A percentile compares a stretch with the other conserved stretches of the same genome.
phyloP scores from a whole-genome alignment of 192 early-diverging fungal genomes.

The Coemansia reversa region DNA sequence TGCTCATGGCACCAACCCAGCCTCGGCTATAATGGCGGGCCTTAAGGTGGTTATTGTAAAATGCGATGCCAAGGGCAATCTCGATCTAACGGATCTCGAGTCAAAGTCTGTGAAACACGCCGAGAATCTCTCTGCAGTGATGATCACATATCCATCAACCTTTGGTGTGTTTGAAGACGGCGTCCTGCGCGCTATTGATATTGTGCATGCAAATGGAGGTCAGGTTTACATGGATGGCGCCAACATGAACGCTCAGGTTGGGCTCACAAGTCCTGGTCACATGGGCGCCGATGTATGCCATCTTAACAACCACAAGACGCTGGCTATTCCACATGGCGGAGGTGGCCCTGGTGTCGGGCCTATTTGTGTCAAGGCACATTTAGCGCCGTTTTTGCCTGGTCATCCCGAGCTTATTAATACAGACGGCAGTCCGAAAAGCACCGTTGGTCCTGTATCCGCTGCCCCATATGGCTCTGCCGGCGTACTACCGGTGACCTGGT shows the following conservation, averaged over 20 bases:
- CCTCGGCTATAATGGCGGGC: conserved; percentile 96
- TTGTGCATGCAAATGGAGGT: conserved; percentile 92
- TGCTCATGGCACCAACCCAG: conserved; percentile 99
- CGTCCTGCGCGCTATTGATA: conserved; percentile 82
- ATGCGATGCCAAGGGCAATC: conserved; percentile 88
- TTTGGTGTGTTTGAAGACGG: conserved; percentile 97
- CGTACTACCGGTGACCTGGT: conserved; percentile 98
- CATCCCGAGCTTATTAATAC: conserved; percentile 79
- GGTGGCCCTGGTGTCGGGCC: conserved; percentile 99
- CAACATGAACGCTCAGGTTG: conserved; percentile 88
- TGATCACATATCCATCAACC: conserved; percentile 99
- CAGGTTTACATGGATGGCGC: conserved; percentile 99
- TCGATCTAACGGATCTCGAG: conserved; percentile 87
- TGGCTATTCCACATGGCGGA: conserved; percentile 98
- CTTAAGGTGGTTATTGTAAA: conserved; percentile 91
- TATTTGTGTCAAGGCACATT: conserved; percentile 89
- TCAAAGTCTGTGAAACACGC: conserved; percentile 87
- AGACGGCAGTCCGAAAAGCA: conserved; percentile 61
- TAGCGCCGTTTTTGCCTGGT: conserved; percentile 89
- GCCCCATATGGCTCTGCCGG: conserved; percentile 95
- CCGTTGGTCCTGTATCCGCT: conserved; percentile 92
- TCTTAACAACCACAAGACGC: conserved; percentile 99
- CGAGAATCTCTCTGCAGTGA: conserved; percentile 85
- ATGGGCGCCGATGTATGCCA: conserved; percentile 99
- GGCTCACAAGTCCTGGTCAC: conserved; percentile 80